Percentiles rank a stretch among this genome's conserved stretches.
Conservation (phyloP, 1,284 basidiomycete genomes). For the Microbotryomycetes sp. region DNA sequence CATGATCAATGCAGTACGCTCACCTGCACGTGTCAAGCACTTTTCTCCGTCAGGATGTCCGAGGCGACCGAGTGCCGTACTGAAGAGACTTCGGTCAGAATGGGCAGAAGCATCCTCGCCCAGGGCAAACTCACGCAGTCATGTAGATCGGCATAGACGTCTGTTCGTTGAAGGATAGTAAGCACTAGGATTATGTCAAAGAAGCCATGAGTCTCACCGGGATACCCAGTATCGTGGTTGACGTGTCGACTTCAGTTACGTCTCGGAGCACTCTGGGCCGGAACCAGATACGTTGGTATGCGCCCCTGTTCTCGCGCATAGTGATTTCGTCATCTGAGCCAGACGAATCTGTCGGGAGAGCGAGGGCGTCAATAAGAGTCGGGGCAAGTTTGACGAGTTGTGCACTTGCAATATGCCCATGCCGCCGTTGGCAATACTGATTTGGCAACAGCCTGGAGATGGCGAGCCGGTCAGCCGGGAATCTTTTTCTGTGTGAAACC, state of each 20-base stretch:
- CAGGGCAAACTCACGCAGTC: constrained; percentile 3
- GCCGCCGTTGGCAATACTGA: constrained; percentile 67
- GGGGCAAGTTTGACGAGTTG: too few species aligned
- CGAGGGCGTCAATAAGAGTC: not conserved
- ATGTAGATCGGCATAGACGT: not conserved
- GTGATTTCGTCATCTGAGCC: constrained; percentile 48
- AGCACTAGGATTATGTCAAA: not conserved
- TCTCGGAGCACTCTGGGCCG: constrained; percentile 78
- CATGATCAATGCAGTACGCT: too few species aligned
- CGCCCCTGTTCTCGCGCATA: constrained; percentile 72
- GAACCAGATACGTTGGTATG: constrained; percentile 84
- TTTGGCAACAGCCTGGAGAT: constrained; percentile 57
- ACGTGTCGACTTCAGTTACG: constrained; percentile 73
- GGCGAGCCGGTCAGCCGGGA: not conserved
- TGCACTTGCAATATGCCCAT: constrained; percentile 80
- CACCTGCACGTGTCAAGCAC: constrained; percentile 5
- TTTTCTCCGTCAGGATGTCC: constrained; percentile 46
- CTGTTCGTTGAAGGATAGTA: not conserved
- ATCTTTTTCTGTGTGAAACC: not conserved
- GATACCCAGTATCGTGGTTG: constrained; percentile 65
- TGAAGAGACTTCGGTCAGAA: too few species aligned
- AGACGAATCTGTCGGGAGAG: constrained; percentile 30
- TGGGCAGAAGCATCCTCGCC: too few species aligned
- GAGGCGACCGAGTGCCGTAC: constrained; percentile 65
- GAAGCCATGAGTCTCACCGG: not conserved